phyloP scores from a whole-genome alignment of 805 yeast species.

The Hanseniaspora occidentalis region DNA sequence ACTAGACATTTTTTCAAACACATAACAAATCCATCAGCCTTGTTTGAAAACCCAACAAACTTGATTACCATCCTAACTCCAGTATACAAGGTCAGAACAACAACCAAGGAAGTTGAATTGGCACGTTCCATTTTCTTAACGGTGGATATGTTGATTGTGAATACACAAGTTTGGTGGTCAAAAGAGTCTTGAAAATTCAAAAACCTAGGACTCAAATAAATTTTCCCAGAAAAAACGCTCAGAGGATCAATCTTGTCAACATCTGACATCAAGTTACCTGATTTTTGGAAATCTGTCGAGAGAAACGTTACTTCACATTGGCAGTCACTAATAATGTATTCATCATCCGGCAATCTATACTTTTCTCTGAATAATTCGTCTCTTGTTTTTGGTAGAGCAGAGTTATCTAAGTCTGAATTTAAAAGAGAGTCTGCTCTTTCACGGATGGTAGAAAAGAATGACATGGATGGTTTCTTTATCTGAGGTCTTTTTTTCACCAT shows the following conservation, averaged over 20 bases:
- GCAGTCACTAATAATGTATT: slow-evolving; percentile 49
- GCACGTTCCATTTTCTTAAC: slow-evolving; percentile 77
- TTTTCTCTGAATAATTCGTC: slow-evolving; percentile 62
- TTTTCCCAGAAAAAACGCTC: slow-evolving; percentile 42
- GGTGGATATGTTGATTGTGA: slow-evolving; percentile 63
- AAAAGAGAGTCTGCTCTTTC: slow-evolving; percentile 32
- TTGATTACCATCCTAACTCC: slow-evolving; percentile 53
- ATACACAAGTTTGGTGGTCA: slow-evolving; percentile 54
- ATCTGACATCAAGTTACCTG: slow-evolving; percentile 9
- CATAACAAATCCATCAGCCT: slow-evolving; percentile 71
- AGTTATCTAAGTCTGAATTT: too few species aligned
- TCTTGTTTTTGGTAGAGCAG: slow-evolving; percentile 28
- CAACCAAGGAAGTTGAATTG: slow-evolving; percentile 65
- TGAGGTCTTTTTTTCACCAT: too few species aligned
- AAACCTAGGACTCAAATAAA: slow-evolving; percentile 66
- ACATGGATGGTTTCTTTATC: too few species aligned
- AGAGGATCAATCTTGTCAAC: slow-evolving; percentile 10
- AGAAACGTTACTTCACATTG: slow-evolving; percentile 44
- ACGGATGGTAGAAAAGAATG: slow-evolving; percentile 33
- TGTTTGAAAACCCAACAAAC: slow-evolving; percentile 66
- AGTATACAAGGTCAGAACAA: slow-evolving; percentile 56
- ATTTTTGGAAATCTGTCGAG: slow-evolving; percentile 15
- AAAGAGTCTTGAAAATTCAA: slow-evolving; percentile 61
- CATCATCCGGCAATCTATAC: slow-evolving; percentile 61
- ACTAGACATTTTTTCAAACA: slow-evolving; percentile 48